Evolutionary conservation across 2,329 filamentous ascomycete species (phyloP).

Genomic region (Aureobasidium sp.): DNA sequence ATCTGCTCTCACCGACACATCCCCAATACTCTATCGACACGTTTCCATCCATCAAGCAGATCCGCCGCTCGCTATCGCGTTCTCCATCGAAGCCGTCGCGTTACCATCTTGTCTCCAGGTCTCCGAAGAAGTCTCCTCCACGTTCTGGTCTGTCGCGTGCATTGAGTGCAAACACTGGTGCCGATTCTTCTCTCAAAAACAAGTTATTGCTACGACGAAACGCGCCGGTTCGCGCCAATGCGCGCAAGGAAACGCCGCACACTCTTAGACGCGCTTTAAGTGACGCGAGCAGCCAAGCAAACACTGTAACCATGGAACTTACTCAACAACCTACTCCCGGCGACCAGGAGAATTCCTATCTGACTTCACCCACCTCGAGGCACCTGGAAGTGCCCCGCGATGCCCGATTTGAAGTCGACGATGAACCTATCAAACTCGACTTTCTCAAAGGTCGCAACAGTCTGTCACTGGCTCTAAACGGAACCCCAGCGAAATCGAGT

Average conservation of each 20-base stretch:
- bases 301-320: constrained; percentile 45
- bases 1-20: constrained; percentile 73
- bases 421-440: constrained; percentile 43
- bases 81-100: constrained; percentile 78
- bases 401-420: constrained; percentile 26
- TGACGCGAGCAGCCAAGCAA: constrained; percentile 63
- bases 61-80: constrained; percentile 80
- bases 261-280: constrained; percentile 72
- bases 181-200: constrained; percentile 15
- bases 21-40: constrained; percentile 64
- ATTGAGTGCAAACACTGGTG: constrained; percentile 20
- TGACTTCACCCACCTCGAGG: constrained; percentile 20
- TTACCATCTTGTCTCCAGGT: constrained; percentile 55
- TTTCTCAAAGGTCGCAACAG: constrained; percentile 36
- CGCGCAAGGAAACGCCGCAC: constrained; percentile 51
- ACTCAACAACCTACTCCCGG: constrained; percentile 32
- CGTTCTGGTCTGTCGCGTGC: constrained; percentile 26
- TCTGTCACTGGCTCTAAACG: constrained; percentile 36
- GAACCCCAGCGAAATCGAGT: constrained; percentile 59
- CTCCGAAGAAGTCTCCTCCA: constrained; percentile 35
- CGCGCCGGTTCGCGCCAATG: constrained; percentile 58
- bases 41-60: constrained; percentile 70
- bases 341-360: constrained; percentile 26
- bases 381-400: constrained; percentile 22
- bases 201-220: constrained; percentile 24